phyloP scores from a whole-genome alignment of 2,329 filamentous ascomycete species.

The Alternaria infectoria region DNA sequence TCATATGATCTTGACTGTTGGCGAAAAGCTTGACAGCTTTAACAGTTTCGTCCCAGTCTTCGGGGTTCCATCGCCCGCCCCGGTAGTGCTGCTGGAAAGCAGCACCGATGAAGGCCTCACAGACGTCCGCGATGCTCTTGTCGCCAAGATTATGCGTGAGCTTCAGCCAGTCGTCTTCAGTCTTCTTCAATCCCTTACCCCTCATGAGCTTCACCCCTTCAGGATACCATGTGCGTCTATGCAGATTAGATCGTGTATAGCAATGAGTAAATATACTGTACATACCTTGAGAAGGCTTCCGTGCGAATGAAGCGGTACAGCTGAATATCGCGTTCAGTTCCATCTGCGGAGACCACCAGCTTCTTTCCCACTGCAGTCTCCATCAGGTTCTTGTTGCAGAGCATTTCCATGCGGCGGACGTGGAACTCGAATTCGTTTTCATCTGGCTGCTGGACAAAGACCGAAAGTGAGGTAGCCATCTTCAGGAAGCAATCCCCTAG shows the following conservation, averaged over 20 bases:
- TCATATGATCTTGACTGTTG: constrained; percentile 70
- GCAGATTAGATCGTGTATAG: constrained; percentile 19
- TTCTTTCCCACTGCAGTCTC: constrained; percentile 66
- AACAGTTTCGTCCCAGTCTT: constrained; percentile 66
- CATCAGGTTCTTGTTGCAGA: constrained; percentile 91
- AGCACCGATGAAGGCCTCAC: constrained; percentile 91
- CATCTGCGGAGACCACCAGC: constrained; percentile 45
- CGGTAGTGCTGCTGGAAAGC: constrained; percentile 66
- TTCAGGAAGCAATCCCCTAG: constrained; percentile 94
- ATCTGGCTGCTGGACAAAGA: constrained; percentile 78
- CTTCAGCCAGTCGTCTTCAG: constrained; percentile 53
- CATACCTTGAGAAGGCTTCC: constrained; percentile 75
- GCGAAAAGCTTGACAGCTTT: constrained; percentile 74
- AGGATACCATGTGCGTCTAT: constrained; percentile 83
- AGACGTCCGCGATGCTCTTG: constrained; percentile 93
- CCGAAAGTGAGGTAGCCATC: constrained; percentile 88
- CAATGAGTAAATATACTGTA: neutral
- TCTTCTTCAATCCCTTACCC: constrained; percentile 69
- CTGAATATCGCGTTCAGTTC: constrained; percentile 51
- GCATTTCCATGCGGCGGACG: constrained; percentile 84
- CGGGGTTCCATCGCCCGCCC: constrained; percentile 48
- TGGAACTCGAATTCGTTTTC: constrained; percentile 87
- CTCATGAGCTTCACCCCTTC: constrained; percentile 73
- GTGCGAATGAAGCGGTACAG: constrained; percentile 81
- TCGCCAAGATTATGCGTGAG: constrained; percentile 72